phyloP scores from a whole-genome alignment of 1,139 yeast genomes.

The Geotrichum aggregatum region DNA sequence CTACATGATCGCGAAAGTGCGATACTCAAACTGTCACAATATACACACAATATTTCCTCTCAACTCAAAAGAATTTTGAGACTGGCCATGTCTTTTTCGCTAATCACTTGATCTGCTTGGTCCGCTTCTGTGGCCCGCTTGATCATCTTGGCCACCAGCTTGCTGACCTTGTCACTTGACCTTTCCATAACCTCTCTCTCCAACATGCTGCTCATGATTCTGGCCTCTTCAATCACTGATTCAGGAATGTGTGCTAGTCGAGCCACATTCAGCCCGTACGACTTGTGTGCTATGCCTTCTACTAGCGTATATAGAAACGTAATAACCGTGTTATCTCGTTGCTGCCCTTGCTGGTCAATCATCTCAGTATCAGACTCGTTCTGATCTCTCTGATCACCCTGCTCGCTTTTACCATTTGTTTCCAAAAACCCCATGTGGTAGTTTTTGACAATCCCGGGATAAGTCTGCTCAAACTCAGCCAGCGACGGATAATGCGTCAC shows the following conservation, averaged over 20 bases:
- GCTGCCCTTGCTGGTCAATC: conserved; percentile 2
- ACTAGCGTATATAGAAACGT: conserved; percentile 36
- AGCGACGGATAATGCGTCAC: conserved; percentile 87
- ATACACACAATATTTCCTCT: not conserved
- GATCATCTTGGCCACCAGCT: not conserved
- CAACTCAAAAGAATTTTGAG: not conserved
- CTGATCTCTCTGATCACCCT: not conserved
- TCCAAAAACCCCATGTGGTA: conserved; percentile 75
- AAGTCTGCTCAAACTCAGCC: conserved; percentile 47
- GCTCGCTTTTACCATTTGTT: conserved; percentile 16
- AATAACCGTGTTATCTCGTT: conserved; percentile 22
- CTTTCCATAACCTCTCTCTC: conserved; percentile 20
- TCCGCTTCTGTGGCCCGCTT: not conserved
- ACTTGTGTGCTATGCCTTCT: conserved; percentile 35
- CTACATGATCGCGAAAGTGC: not conserved
- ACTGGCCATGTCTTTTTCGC: not conserved
- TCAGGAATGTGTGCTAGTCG: conserved; percentile 37
- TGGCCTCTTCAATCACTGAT: conserved; percentile 32
- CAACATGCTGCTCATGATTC: conserved; percentile 24
- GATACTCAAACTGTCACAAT: not conserved
- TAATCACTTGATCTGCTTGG: not conserved
- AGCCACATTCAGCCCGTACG: conserved; percentile 42
- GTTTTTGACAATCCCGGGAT: conserved; percentile 47
- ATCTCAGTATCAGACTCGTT: too few species aligned
- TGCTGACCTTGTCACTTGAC: not conserved